These are phyloP conservation scores for Zalaria sp. DNA, from an alignment of 2,329 filamentous ascomycete genomes.

Conservation along the genomic window DNA sequence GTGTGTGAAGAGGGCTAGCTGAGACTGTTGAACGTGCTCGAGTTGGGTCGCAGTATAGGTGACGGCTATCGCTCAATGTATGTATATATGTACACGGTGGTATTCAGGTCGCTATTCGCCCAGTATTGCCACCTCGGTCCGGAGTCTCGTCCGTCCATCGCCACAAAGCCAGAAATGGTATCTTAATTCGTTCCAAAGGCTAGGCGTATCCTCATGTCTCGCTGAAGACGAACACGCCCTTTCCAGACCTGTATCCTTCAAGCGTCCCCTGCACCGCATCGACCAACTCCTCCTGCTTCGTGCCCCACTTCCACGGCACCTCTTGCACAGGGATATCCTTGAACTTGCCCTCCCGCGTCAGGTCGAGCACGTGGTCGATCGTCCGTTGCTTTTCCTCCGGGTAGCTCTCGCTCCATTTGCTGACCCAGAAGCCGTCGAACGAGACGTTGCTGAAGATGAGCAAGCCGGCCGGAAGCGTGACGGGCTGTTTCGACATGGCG, in stretches of 20 bases:
- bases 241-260: constrained; percentile 71
- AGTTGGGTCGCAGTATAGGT: background rate
- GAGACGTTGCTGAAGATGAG: constrained; percentile 87
- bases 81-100: no score
- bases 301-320: constrained; percentile 72
- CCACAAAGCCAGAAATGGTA: no score
- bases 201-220: constrained; percentile 18
- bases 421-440: constrained; percentile 92
- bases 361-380: constrained; percentile 67
- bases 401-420: constrained; percentile 69
- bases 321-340: constrained; percentile 71
- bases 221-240: constrained; percentile 77
- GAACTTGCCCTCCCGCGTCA: constrained; percentile 65
- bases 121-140: no score
- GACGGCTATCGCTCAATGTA: no score
- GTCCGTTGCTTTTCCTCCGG: constrained; percentile 61
- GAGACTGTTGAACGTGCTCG: no score
- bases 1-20: no score
- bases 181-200: no score
- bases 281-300: constrained; percentile 52
- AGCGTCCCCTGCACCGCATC: constrained; percentile 71
- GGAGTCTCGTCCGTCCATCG: no score
- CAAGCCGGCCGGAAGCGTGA: constrained; percentile 65
- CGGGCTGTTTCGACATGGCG: constrained; percentile 81
- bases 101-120: no score